These are phyloP conservation scores for Blastocladiella britannica DNA, from an alignment of 192 early-diverging fungal species.

Conservation along the genomic window DNA sequence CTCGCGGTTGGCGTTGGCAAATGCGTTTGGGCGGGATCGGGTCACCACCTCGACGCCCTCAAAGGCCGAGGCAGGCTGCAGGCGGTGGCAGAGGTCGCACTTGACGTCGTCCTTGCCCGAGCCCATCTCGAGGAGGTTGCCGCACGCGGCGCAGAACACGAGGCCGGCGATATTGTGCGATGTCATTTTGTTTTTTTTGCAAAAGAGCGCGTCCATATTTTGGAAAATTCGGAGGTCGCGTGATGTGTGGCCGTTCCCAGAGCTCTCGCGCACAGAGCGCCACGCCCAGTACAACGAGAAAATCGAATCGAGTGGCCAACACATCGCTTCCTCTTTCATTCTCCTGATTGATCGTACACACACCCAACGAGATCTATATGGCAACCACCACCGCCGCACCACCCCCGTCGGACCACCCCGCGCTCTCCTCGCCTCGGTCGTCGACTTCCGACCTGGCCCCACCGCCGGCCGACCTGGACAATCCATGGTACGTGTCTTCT, in stretches of 20 bases:
- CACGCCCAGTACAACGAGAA: too few relatives aligned
- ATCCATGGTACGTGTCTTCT: too few relatives aligned
- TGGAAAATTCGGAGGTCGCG: not conserved
- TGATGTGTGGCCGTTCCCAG: not conserved
- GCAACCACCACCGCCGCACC: too few relatives aligned
- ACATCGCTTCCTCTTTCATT: not conserved
- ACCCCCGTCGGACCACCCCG: too few relatives aligned
- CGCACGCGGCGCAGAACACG: slow-evolving; percentile 79
- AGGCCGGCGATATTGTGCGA: slow-evolving; percentile 37
- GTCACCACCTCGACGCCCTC: slow-evolving; percentile 67
- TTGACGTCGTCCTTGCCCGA: slow-evolving; percentile 53
- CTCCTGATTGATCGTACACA: not conserved
- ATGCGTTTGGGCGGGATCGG: slow-evolving; percentile 46
- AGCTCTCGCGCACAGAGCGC: too few relatives aligned
- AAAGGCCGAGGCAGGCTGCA: slow-evolving; percentile 33
- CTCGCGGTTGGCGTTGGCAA: slow-evolving; percentile 28
- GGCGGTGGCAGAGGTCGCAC: slow-evolving; percentile 59
- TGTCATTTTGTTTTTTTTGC: not conserved
- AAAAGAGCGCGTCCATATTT: too few relatives aligned
- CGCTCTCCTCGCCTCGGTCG: too few relatives aligned
- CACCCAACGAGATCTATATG: too few relatives aligned
- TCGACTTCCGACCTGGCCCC: too few relatives aligned
- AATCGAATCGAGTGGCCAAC: not conserved
- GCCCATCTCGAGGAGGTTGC: slow-evolving; percentile 71
- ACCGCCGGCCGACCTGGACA: too few relatives aligned